phyloP scores from a whole-genome alignment of 176 grass and related monocot genomes.

The Zea luxurians region DNA sequence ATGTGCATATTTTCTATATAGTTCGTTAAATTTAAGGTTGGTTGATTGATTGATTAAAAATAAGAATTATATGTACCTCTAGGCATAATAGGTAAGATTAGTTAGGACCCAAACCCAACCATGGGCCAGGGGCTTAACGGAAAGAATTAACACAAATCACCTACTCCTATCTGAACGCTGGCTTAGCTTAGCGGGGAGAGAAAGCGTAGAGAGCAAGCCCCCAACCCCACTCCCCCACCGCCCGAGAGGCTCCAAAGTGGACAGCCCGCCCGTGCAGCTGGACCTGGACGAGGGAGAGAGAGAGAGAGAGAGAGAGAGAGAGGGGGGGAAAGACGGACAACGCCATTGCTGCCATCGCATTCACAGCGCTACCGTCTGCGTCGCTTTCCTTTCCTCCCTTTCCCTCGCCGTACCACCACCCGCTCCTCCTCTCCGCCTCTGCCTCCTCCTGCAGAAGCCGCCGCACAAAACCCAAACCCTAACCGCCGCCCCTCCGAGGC shows the following conservation, averaged over 20 bases:
- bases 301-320: too few relatives aligned
- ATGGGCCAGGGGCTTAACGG: slow-evolving; percentile 23
- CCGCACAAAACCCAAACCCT: slow-evolving; percentile 47
- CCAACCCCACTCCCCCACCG: neutral
- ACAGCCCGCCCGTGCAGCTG: slow-evolving; percentile 27
- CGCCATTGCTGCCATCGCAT: slow-evolving; percentile 44
- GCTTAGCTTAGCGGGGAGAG: slow-evolving; percentile 2
- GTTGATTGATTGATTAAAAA: neutral
- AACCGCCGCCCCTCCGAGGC: slow-evolving; percentile 17
- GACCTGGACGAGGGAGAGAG: neutral
- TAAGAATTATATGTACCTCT: too few relatives aligned
- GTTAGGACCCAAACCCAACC: neutral
- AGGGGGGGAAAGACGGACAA: neutral
- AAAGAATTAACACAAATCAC: slow-evolving; percentile 18
- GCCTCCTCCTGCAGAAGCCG: slow-evolving; percentile 1
- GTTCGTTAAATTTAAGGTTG: neutral
- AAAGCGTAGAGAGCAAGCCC: slow-evolving; percentile 35
- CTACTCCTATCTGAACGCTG: slow-evolving; percentile 3
- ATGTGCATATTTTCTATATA: neutral
- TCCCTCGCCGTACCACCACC: neutral
- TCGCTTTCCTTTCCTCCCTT: slow-evolving; percentile 26
- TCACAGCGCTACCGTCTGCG: slow-evolving; percentile 34
- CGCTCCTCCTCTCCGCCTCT: slow-evolving; percentile 9
- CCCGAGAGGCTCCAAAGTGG: slow-evolving; percentile 33
- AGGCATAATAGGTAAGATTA: neutral